Base-by-base conservation (phyloP, 2,329 filamentous ascomycete species). In the Aspergillus ochraceus region DNA sequence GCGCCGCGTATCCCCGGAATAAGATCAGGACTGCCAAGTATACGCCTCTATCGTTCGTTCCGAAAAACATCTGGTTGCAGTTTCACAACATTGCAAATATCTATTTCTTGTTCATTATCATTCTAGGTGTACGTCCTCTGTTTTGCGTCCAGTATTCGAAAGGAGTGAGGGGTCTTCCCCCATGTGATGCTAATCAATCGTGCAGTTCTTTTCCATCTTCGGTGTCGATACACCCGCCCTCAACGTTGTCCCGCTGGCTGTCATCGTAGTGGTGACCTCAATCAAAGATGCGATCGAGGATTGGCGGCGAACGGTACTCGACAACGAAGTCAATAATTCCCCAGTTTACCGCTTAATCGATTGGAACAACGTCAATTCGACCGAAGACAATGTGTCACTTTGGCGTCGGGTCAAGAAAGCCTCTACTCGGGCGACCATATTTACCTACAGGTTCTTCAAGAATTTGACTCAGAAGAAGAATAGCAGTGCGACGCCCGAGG, bases 21-120 rank as follows among this genome's bases (percentile, higher is more conserved):
- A 99, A 99, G 83, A 97, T 99, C 75, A 86, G 96, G 68, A 99
- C 95, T 3, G 91, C 95, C 60, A 99, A 98, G 79, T 99, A 99
- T 77, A 99, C 95, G 8, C 90, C 96, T 9, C 77, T 99, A 64
- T 96, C 91, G 61, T 99, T 99, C 77, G 77, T 99, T 29, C 95
- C 95, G 14, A 98, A 98, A 81, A 98, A 99, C 77, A 74, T 99
- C 71, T 99, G 89, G 87, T 91, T 96, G 66, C 96, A 99, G 77
- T 98, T 99, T 74, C 94, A 99, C 79, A 98, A 98, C 73, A 90
- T 99, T 70, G 95, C 95, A 72, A 99, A 99, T 76, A 89, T 98
- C 56, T 99, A 98, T 80, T 99, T 99, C 84, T 83, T 98, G 68
- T 97, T 98, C 79, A 85, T 94, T 70, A 93, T 97, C 74, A 96